phyloP scores from a whole-genome alignment of 1,284 basidiomycete species.

The Prillingera fragicola region DNA sequence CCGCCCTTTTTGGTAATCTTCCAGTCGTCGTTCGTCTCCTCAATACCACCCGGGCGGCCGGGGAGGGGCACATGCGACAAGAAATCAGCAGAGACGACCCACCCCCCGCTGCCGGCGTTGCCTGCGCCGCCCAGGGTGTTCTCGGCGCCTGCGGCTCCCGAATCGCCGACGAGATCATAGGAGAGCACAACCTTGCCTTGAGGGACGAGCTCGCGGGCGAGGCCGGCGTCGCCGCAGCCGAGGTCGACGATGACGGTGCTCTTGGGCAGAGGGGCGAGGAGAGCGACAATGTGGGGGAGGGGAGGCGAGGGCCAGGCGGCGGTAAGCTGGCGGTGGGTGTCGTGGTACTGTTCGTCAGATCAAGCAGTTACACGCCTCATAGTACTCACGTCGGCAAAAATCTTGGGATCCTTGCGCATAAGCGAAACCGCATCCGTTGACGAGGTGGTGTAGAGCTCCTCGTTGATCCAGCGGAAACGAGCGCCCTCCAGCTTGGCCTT shows the following conservation, averaged over 20 bases:
- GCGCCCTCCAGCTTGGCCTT: slow-evolving; percentile 74
- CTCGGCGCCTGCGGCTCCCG: slow-evolving; percentile 39
- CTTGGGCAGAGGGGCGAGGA: slow-evolving; percentile 55
- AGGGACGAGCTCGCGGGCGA: slow-evolving; percentile 68
- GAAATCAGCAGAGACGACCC: slow-evolving; percentile 73
- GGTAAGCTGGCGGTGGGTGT: slow-evolving; percentile 81
- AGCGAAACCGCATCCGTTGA: slow-evolving; percentile 67
- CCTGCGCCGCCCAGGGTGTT: slow-evolving; percentile 66
- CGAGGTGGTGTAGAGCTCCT: slow-evolving; percentile 74
- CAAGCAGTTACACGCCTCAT: not conserved
- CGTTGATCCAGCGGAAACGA: slow-evolving; percentile 84
- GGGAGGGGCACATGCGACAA: slow-evolving; percentile 69
- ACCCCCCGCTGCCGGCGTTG: slow-evolving; percentile 40
- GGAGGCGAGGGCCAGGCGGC: slow-evolving; percentile 87
- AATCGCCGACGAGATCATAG: slow-evolving; percentile 72
- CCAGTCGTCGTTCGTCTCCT: slow-evolving; percentile 35
- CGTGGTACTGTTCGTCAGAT: slow-evolving; percentile 67
- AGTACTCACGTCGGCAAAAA: slow-evolving; percentile 65
- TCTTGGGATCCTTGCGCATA: slow-evolving; percentile 70
- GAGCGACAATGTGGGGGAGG: slow-evolving; percentile 66
- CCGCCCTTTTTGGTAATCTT: slow-evolving; percentile 45
- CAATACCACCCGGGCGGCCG: slow-evolving; percentile 57
- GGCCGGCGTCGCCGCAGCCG: slow-evolving; percentile 88
- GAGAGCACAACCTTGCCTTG: slow-evolving; percentile 67
- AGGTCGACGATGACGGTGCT: slow-evolving; percentile 81